Base-by-base conservation (phyloP, 192 early-diverging fungal genomes). In the Coemansia sp. region DNA sequence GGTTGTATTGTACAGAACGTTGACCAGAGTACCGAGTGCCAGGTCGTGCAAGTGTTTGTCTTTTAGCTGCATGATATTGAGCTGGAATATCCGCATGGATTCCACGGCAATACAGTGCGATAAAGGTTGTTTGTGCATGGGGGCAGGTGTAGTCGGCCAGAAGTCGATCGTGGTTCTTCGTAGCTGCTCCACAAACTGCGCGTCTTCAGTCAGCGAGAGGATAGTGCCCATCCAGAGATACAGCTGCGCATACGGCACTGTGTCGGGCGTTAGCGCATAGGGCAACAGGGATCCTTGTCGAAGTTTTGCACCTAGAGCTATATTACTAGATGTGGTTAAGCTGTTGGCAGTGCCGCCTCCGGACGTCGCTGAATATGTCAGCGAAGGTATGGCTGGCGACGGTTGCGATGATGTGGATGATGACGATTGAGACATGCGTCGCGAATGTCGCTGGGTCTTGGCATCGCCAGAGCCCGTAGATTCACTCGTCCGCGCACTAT, bases 161-260 rank as follows among this genome's bases (percentile, higher is more conserved):
- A 71, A 80, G 34, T 80, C 77, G 15, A 80, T 66, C 6, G 63
- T 58, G 18, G 66, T 75, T 28, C 74, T 63, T 28, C 72, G 70
- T 26, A 77, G 64, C 61, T 77, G 74, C 68, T 73, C 74, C 26
- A 77, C 67, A 63, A 70, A 75, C 48, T 67, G 79, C 30, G 58
- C 46, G 13, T 82, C 74, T 9, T 53, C 57, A 10, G 68, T 62
- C 8, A 82, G 71, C 21, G 33, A 48, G 37, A 77, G 42, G 4
- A 75, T 34, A 29, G 63, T 67, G 43, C 69, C 66, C 60, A 82
- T 15, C 74, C 74, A 77, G 39, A 76, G 42, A 25, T 77, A 77
- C 65, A 77, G 20, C 30, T 74, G 74, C 1, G 62, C 60, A 28
- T 77, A 81, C 0, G 79, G 74, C 12, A 81, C 61, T 21, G 67